Percentiles rank a stretch among this genome's conserved stretches.
phyloP scores from a whole-genome alignment of 73 alveolate species.

The Tetrahymena elliotti region DNA sequence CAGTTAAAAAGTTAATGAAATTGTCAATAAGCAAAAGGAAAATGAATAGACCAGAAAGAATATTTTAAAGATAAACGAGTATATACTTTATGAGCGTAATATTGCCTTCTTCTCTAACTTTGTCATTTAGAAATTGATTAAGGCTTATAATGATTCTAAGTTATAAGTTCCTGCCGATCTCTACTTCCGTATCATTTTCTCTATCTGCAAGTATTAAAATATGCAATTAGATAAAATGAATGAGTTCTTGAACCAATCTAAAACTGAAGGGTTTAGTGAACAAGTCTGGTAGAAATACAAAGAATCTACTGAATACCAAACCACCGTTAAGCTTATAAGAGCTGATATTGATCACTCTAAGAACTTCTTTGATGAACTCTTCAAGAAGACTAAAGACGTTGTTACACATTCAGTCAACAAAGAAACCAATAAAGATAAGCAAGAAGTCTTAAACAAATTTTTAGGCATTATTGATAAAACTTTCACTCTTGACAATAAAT shows the following conservation, averaged over 20 bases:
- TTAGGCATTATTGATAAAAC: constrained; percentile 8
- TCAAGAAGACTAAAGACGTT: not conserved
- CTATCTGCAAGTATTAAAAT: constrained; percentile 23
- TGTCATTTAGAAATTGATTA: constrained; percentile 25
- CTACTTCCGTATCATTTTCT: constrained; percentile 30
- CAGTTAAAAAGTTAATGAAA: constrained; percentile 12
- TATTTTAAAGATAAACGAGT: constrained; percentile 26
- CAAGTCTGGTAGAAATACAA: constrained; percentile 37
- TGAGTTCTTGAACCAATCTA: constrained; percentile 1
- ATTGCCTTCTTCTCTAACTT: constrained; percentile 40
- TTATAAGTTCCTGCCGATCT: constrained; percentile 1
- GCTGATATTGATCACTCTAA: not conserved
- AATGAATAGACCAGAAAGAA: constrained; percentile 36
- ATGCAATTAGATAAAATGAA: constrained; percentile 37
- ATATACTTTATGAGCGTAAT: constrained; percentile 32
- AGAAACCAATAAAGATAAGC: constrained; percentile 1
- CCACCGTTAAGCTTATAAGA: not conserved
- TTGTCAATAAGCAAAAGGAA: constrained; percentile 30
- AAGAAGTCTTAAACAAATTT: not conserved
- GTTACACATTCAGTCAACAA: not conserved
- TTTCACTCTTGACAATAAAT: constrained; percentile 13
- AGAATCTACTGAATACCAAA: constrained; percentile 12
- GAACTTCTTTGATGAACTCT: not conserved
- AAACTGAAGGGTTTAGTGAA: constrained; percentile 25
- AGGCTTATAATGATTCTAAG: not conserved